These are phyloP conservation scores for Candida andamanensis DNA, from an alignment of 805 yeast genomes.

Conservation along the genomic window DNA sequence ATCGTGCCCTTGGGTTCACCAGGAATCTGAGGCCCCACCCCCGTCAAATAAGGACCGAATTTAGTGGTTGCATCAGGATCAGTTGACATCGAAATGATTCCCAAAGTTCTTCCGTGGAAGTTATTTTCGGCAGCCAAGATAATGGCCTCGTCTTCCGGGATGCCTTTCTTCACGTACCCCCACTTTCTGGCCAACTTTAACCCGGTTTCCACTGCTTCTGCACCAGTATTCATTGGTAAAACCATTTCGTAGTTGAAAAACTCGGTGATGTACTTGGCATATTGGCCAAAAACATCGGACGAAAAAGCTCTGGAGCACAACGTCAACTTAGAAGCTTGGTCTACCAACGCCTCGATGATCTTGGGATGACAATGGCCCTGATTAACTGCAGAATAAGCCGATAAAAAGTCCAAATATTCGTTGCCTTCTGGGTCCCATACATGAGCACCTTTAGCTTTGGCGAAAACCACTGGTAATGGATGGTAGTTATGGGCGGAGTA, in stretches of 20 bases:
- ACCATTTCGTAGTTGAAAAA: conserved; percentile 89
- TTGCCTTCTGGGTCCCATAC: conserved; percentile 99
- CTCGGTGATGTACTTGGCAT: conserved; percentile 83
- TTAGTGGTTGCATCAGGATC: conserved; percentile 87
- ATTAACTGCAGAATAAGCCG: conserved; percentile 95
- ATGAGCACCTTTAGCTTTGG: conserved; percentile 81
- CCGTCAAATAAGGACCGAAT: conserved; percentile 84
- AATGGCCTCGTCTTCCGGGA: conserved; percentile 78
- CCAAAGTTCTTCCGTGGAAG: conserved; percentile 95
- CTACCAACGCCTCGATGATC: conserved; percentile 75
- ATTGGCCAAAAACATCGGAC: conserved; percentile 79
- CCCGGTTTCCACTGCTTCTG: conserved; percentile 96
- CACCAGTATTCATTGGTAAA: conserved; percentile 97
- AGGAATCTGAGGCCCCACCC: conserved; percentile 82
- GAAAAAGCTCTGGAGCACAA: conserved; percentile 91
- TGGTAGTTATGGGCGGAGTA: conserved; percentile 97
- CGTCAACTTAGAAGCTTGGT: conserved; percentile 82
- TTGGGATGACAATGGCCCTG: conserved; percentile 98
- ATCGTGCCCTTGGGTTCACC: conserved; percentile 56
- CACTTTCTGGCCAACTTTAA: conserved; percentile 93
- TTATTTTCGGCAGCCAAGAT: conserved; percentile 83
- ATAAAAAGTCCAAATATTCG: conserved; percentile 84
- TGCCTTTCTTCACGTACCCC: conserved; percentile 88
- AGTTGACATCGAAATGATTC: conserved; percentile 92
- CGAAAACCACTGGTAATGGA: conserved; percentile 91